phyloP scores from a whole-genome alignment of 331 rosid genomes.

The Acacia concinna region DNA sequence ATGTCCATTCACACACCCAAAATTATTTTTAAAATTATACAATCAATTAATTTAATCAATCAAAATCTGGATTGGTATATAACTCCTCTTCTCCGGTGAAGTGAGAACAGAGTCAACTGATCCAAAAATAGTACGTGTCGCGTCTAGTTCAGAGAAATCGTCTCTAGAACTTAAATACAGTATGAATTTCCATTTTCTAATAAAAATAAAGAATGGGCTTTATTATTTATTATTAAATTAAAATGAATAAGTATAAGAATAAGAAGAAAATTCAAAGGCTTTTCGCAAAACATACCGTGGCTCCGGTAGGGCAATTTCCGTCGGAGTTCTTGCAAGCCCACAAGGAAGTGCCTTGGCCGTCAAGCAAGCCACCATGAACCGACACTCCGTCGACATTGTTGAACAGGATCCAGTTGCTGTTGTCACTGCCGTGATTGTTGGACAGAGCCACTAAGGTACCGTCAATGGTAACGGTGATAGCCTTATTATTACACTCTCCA shows the following conservation, averaged over 20 bases:
- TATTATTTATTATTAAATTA: not conserved
- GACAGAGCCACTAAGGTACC: constrained; percentile 58
- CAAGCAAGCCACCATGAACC: not conserved
- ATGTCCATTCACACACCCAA: not conserved
- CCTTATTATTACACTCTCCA: constrained; percentile 37
- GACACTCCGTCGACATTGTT: not conserved
- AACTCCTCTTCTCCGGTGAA: not conserved
- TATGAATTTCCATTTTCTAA: not conserved
- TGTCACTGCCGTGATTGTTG: constrained; percentile 34
- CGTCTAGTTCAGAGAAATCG: not conserved
- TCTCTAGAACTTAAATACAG: not conserved
- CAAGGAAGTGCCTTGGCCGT: not conserved
- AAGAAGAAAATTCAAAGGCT: not conserved
- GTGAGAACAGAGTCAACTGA: not conserved
- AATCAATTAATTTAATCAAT: not conserved
- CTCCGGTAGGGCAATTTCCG: constrained; percentile 48
- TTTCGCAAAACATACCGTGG: constrained; percentile 39
- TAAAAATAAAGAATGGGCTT: not conserved
- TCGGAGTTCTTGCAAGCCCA: constrained; percentile 18
- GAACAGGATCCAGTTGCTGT: constrained; percentile 42
- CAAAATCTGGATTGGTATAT: not conserved
- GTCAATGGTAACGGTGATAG: constrained; percentile 44
- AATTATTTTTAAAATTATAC: not conserved
- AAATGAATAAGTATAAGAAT: not conserved
- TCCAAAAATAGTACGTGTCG: not conserved